Percentiles rank a stretch among this genome's conserved stretches.
Evolutionary conservation across 208 protist species (phyloP).

Genomic region (Porcisia hertigi): DNA sequence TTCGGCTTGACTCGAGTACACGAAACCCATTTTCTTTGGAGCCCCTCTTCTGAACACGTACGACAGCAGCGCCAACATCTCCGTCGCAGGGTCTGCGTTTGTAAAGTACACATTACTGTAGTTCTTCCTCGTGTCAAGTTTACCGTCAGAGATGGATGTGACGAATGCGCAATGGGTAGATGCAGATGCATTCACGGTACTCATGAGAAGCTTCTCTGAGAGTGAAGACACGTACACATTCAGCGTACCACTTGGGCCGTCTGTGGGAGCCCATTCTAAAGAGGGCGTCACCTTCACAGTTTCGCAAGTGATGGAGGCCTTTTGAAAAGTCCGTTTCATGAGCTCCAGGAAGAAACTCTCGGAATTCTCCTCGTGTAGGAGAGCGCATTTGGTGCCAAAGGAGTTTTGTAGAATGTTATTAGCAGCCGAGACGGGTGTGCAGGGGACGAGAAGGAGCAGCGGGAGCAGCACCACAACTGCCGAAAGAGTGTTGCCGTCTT

Average conservation of each 20-base stretch:
- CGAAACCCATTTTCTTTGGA: slow-evolving; percentile 19
- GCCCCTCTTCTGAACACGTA: slow-evolving; percentile 4
- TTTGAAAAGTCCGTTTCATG: background rate
- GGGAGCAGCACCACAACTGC: background rate
- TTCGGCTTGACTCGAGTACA: background rate
- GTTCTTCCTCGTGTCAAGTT: background rate
- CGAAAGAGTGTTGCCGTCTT: background rate
- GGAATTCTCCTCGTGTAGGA: background rate
- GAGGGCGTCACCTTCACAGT: background rate
- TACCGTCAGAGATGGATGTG: slow-evolving; percentile 2
- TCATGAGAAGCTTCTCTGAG: background rate
- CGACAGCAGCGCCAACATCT: slow-evolving; percentile 28
- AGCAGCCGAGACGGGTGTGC: background rate
- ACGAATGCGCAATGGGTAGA: slow-evolving; percentile 1
- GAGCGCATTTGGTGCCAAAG: background rate
- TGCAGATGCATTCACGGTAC: background rate
- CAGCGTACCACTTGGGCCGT: background rate
- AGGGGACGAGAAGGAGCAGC: background rate
- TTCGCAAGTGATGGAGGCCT: background rate
- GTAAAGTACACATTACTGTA: slow-evolving; percentile 15
- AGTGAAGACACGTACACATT: slow-evolving; percentile 8
- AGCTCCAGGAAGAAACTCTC: background rate
- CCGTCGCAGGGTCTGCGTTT: slow-evolving; percentile 19
- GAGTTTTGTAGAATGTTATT: too few relatives aligned
- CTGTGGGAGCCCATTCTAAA: background rate